phyloP scores from a whole-genome alignment of 805 yeast species.

The Pichia thaimueangensis region DNA sequence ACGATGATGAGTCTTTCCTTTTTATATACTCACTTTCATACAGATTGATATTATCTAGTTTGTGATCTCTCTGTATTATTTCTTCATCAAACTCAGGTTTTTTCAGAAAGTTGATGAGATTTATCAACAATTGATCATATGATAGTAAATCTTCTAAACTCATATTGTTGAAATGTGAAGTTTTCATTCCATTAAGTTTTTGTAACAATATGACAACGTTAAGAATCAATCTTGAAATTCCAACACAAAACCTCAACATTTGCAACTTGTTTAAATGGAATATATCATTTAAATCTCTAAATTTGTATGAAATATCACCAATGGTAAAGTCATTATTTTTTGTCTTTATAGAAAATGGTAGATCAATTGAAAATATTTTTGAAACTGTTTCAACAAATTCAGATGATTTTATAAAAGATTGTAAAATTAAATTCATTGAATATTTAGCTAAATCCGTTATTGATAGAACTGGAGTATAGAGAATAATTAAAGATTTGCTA shows the following conservation, averaged over 20 bases:
- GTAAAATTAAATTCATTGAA: conserved; percentile 18
- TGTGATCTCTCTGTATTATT: no score
- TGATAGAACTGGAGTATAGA: conserved; percentile 26
- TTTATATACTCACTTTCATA: no score
- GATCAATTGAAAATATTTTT: conserved; percentile 12
- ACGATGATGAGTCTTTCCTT: background rate
- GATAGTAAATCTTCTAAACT: conserved; percentile 6
- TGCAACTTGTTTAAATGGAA: conserved; percentile 1
- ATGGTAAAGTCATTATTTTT: conserved; percentile 1
- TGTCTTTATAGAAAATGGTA: conserved; percentile 20
- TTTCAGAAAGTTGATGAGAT: background rate
- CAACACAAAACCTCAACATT: conserved; percentile 3
- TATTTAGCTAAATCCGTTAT: conserved; percentile 17
- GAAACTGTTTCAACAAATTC: conserved; percentile 16
- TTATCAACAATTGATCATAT: conserved; percentile 6
- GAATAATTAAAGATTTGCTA: conserved; percentile 11
- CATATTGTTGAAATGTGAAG: conserved; percentile 9
- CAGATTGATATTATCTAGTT: background rate
- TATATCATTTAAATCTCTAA: background rate
- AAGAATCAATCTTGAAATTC: conserved; percentile 7
- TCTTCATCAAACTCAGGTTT: background rate
- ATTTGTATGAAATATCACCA: background rate
- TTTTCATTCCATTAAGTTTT: background rate
- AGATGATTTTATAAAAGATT: conserved; percentile 19
- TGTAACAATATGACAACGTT: conserved; percentile 3